A percentile compares a stretch with the other conserved stretches of the same genome.
phyloP scores from a whole-genome alignment of 2,329 filamentous ascomycete species.

The Fusarium papillatum region DNA sequence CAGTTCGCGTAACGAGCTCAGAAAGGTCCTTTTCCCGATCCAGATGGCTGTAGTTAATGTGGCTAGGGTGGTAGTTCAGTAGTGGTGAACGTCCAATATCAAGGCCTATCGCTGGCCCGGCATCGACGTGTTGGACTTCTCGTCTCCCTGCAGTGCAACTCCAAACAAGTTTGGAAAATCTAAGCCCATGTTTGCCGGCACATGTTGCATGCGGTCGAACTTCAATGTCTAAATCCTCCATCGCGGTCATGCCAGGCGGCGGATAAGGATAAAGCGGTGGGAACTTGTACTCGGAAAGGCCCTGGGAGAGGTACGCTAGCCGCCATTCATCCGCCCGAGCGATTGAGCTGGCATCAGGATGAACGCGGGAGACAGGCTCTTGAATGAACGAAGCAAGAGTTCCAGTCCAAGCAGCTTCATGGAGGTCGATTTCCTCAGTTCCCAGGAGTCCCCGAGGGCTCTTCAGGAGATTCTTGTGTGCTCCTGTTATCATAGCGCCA shows the following conservation, averaged over 20 bases:
- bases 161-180: not conserved
- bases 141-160: not conserved
- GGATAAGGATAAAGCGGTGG: conserved; percentile 9
- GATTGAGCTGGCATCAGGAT: not conserved
- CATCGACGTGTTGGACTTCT: not conserved
- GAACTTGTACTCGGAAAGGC: not conserved
- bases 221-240: conserved; percentile 7
- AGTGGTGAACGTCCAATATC: not conserved
- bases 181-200: not conserved
- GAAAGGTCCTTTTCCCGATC: conserved; percentile 25
- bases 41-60: conserved; percentile 7
- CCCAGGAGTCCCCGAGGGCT: not conserved
- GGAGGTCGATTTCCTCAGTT: conserved; percentile 9
- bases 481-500: conserved; percentile 5
- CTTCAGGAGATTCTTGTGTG: conserved; percentile 7
- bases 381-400: conserved; percentile 18
- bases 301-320: conserved; percentile 11
- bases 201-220: conserved; percentile 9
- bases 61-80: not conserved
- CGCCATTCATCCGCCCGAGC: conserved; percentile 17
- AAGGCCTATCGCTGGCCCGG: not conserved
- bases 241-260: conserved; percentile 5
- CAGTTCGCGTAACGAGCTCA: conserved; percentile 11
- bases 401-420: conserved; percentile 12
- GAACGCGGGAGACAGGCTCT: not conserved